These are phyloP conservation scores for Botrytis tulipae DNA, from an alignment of 2,329 filamentous ascomycete species.

Conservation along the genomic window DNA sequence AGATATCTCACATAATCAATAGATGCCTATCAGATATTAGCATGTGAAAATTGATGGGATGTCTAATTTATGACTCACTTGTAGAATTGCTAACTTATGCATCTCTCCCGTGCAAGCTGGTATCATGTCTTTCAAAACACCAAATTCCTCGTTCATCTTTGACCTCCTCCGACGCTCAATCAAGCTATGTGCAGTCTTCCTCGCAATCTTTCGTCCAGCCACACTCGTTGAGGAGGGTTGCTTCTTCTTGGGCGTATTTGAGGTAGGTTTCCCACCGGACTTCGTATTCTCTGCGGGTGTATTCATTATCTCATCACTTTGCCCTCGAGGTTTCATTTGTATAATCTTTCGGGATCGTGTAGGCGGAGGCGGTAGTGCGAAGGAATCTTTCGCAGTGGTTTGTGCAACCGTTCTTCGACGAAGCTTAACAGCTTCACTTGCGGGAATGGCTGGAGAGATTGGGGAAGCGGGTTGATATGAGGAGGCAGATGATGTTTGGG, in stretches of 20 bases:
- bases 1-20: constrained; percentile 96
- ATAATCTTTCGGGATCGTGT: constrained; percentile 94
- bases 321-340: constrained; percentile 78
- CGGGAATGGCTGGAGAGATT: constrained; percentile 42
- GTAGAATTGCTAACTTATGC: constrained; percentile 94
- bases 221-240: constrained; percentile 73
- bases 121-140: constrained; percentile 89
- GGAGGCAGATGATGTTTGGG: constrained; percentile 48
- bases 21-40: constrained; percentile 63
- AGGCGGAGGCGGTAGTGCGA: constrained; percentile 85
- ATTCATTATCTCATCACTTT: constrained; percentile 41
- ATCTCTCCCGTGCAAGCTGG: constrained; percentile 95
- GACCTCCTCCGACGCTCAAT: constrained; percentile 87
- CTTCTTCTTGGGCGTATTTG: constrained; percentile 63
- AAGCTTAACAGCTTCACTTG: constrained; percentile 43
- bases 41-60: not conserved
- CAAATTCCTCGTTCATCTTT: constrained; percentile 99
- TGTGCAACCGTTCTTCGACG: constrained; percentile 48
- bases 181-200: constrained; percentile 93
- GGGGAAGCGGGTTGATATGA: constrained; percentile 48
- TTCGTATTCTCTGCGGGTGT: constrained; percentile 24
- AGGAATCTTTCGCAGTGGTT: constrained; percentile 53
- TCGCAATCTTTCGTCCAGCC: constrained; percentile 88
- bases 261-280: constrained; percentile 25
- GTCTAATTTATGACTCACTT: constrained; percentile 57